A percentile compares a stretch with the other conserved stretches of the same genome.
Evolutionary conservation across 768 basidiomycete species (phyloP).

Genomic region (Phylloporus sp.): DNA sequence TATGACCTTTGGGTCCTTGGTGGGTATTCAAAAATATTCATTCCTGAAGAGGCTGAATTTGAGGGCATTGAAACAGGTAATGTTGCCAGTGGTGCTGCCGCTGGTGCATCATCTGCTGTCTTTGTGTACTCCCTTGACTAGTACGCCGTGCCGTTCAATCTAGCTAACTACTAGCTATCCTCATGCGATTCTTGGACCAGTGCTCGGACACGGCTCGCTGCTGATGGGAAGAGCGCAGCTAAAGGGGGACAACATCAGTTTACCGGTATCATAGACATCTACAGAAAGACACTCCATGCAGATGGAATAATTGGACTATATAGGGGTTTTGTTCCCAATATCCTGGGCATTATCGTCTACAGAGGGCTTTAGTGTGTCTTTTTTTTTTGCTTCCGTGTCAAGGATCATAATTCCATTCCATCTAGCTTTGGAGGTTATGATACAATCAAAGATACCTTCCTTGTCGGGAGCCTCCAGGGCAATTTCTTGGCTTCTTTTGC

Average conservation of each 20-base stretch:
- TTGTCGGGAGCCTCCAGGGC: slow-evolving; percentile 36
- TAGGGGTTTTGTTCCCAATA: slow-evolving; percentile 40
- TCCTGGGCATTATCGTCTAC: slow-evolving; percentile 41
- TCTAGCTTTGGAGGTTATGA: slow-evolving; percentile 43
- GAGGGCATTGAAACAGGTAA: slow-evolving; percentile 29
- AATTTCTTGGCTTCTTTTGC: slow-evolving; percentile 40
- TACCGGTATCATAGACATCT: slow-evolving; percentile 38
- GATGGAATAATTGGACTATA: slow-evolving; percentile 42
- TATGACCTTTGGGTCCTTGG: slow-evolving; percentile 37
- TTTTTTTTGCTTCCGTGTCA: background rate
- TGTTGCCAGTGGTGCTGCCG: slow-evolving; percentile 40
- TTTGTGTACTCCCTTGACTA: slow-evolving; percentile 48
- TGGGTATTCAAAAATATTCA: slow-evolving; percentile 2
- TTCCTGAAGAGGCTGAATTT: background rate
- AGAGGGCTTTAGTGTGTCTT: slow-evolving; percentile 40
- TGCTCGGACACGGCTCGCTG: slow-evolving; percentile 40
- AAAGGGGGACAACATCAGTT: slow-evolving; percentile 42
- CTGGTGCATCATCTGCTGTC: slow-evolving; percentile 39
- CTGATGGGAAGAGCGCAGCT: slow-evolving; percentile 35
- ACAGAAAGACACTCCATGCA: slow-evolving; percentile 38
- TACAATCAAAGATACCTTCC: slow-evolving; percentile 35
- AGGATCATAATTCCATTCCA: background rate
- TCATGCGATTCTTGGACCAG: slow-evolving; percentile 14
- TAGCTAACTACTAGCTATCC: background rate
- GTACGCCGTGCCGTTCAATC: slow-evolving; percentile 15